Evolutionary conservation across 2,329 filamentous ascomycete species (phyloP).

Genomic region (Grosmannia penicillata): DNA sequence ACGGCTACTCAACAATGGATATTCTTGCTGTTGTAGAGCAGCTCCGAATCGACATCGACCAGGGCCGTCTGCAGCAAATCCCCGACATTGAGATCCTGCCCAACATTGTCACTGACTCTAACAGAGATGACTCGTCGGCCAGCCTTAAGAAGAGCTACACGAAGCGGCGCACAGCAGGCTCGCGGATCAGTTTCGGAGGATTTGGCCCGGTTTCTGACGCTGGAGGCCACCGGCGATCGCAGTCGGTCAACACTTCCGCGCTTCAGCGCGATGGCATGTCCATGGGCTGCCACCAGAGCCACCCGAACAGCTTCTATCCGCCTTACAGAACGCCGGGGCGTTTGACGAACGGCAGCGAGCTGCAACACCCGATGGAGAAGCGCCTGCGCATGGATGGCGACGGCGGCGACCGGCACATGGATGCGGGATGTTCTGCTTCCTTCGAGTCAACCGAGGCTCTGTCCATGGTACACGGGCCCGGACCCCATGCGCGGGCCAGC

Average conservation of each 20-base stretch:
- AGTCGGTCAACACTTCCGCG: slow-evolving; percentile 14
- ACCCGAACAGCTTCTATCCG: slow-evolving; percentile 1
- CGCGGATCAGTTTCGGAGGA: background rate
- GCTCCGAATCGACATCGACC: slow-evolving; percentile 29
- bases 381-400: slow-evolving; percentile 7
- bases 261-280: slow-evolving; percentile 8
- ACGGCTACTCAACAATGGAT: slow-evolving; percentile 30
- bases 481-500: slow-evolving; percentile 11
- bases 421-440: background rate
- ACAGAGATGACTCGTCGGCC: slow-evolving; percentile 10
- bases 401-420: background rate
- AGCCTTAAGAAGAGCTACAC: slow-evolving; percentile 5
- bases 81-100: slow-evolving; percentile 46
- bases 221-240: slow-evolving; percentile 15
- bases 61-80: slow-evolving; percentile 27
- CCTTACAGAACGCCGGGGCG: background rate
- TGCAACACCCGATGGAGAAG: slow-evolving; percentile 6
- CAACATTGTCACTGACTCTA: slow-evolving; percentile 22
- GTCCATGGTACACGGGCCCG: background rate
- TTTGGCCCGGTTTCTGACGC: background rate
- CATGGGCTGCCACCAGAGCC: slow-evolving; percentile 10
- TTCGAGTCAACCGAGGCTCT: background rate
- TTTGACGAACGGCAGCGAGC: background rate
- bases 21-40: slow-evolving; percentile 32
- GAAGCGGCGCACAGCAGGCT: slow-evolving; percentile 2